phyloP scores from a whole-genome alignment of 805 yeast genomes.

The Cyberlindnera xylosilytica region DNA sequence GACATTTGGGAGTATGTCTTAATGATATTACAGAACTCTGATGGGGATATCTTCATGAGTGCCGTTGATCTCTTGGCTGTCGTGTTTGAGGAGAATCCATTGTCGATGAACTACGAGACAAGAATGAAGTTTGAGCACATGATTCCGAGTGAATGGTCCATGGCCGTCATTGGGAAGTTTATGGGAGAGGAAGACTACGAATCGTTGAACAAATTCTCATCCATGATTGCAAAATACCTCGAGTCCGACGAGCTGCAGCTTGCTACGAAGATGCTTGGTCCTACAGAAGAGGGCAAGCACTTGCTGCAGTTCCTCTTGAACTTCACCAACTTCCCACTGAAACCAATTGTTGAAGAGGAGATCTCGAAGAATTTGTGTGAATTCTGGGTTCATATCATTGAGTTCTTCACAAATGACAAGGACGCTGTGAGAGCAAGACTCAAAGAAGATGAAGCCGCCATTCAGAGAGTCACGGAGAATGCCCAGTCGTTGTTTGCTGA shows the following conservation, averaged over 20 bases:
- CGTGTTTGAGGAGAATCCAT: slow-evolving; percentile 29
- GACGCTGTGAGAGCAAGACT: slow-evolving; percentile 33
- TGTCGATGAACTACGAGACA: slow-evolving; percentile 20
- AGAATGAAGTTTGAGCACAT: slow-evolving; percentile 22
- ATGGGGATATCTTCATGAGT: slow-evolving; percentile 11
- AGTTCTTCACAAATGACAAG: slow-evolving; percentile 48
- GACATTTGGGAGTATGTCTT: slow-evolving; percentile 20
- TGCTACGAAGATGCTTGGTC: slow-evolving; percentile 34
- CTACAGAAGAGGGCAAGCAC: slow-evolving; percentile 31
- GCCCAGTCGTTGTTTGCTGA: slow-evolving; percentile 41
- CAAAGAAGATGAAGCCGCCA: slow-evolving; percentile 31
- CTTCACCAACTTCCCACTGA: slow-evolving; percentile 54
- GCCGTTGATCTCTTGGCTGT: slow-evolving; percentile 19
- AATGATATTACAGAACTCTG: slow-evolving; percentile 11
- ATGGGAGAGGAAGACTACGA: slow-evolving; percentile 34
- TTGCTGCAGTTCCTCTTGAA: slow-evolving; percentile 48
- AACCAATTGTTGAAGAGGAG: slow-evolving; percentile 57
- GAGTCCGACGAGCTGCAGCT: slow-evolving; percentile 45
- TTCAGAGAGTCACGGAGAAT: slow-evolving; percentile 31
- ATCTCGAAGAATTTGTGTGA: slow-evolving; percentile 53
- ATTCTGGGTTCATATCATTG: slow-evolving; percentile 70
- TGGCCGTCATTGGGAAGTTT: slow-evolving; percentile 33
- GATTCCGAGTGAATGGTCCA: slow-evolving; percentile 47
- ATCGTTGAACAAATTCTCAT: slow-evolving; percentile 40
- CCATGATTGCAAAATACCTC: slow-evolving; percentile 43